These are phyloP conservation scores for Psilocybe cubensis DNA, from an alignment of 768 basidiomycete genomes.

Conservation along the genomic window DNA sequence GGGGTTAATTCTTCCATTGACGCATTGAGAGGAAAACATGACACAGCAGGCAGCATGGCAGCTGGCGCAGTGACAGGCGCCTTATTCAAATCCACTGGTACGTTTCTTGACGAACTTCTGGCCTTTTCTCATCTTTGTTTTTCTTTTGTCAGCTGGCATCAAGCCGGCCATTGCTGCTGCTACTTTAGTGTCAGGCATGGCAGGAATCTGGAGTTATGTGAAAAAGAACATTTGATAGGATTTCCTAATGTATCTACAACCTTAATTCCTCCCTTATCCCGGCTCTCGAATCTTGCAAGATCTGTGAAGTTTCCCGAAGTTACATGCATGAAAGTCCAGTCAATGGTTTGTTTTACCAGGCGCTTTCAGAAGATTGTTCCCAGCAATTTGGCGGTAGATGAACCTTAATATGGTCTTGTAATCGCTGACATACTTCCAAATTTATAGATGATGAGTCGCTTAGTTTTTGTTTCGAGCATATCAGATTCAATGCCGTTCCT, in stretches of 20 bases:
- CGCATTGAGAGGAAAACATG: slow-evolving; percentile 86
- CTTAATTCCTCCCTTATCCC: slow-evolving; percentile 49
- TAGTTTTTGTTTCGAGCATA: slow-evolving; percentile 31
- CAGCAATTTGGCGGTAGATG: slow-evolving; percentile 46
- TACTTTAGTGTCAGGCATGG: slow-evolving; percentile 85
- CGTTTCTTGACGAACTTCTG: slow-evolving; percentile 36
- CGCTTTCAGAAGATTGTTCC: slow-evolving; percentile 36
- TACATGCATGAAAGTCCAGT: slow-evolving; percentile 28
- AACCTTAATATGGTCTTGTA: slow-evolving; percentile 43
- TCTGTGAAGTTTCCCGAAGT: slow-evolving; percentile 43
- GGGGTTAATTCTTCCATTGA: slow-evolving; percentile 95
- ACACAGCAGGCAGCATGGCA: slow-evolving; percentile 87
- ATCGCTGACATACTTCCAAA: slow-evolving; percentile 54
- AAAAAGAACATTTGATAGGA: slow-evolving; percentile 82
- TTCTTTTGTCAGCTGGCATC: slow-evolving; percentile 76
- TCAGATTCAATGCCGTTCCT: slow-evolving; percentile 26
- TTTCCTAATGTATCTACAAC: slow-evolving; percentile 53
- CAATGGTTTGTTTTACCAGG: slow-evolving; percentile 10
- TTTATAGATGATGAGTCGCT: slow-evolving; percentile 41
- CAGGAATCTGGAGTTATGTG: slow-evolving; percentile 93
- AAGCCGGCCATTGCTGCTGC: slow-evolving; percentile 89
- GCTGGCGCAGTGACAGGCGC: slow-evolving; percentile 92
- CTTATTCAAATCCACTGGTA: slow-evolving; percentile 94
- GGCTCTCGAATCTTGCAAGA: slow-evolving; percentile 46
- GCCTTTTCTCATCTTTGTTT: slow-evolving; percentile 42